Percentiles rank a stretch among this genome's conserved stretches.
phyloP scores from a whole-genome alignment of 192 early-diverging fungal species.

The Entophlyctis luteolus region DNA sequence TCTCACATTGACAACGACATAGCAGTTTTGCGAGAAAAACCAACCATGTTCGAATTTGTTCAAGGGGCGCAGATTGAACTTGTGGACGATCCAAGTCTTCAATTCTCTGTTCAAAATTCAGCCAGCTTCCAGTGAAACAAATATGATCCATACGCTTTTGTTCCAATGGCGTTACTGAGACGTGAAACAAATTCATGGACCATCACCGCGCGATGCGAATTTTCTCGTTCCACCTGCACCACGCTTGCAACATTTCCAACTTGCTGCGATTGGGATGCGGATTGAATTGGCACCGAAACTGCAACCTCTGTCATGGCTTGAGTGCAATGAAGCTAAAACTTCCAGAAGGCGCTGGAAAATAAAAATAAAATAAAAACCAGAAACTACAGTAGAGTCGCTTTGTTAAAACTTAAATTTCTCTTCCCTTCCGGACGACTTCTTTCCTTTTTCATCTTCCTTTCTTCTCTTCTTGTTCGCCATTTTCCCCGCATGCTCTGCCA shows the following conservation, averaged over 20 bases:
- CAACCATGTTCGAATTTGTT: conserved; percentile 3
- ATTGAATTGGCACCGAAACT: too few species aligned
- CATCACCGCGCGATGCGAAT: too few species aligned
- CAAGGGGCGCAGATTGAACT: not conserved
- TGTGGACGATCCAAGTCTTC: conserved; percentile 3
- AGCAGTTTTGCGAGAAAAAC: conserved; percentile 5
- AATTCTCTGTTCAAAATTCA: not conserved
- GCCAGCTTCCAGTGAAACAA: not conserved
- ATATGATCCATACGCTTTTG: not conserved
- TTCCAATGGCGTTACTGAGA: not conserved
- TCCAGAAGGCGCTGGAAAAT: too few species aligned
- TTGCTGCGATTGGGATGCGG: too few species aligned
- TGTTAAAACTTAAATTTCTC: conserved; percentile 49
- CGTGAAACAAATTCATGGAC: not conserved
- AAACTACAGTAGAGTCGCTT: not conserved
- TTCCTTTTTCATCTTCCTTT: conserved; percentile 50
- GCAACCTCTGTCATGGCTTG: too few species aligned
- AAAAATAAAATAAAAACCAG: too few species aligned
- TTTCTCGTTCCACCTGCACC: too few species aligned
- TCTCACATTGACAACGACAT: conserved; percentile 8
- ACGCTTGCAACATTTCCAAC: too few species aligned
- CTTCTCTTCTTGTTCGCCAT: conserved; percentile 71
- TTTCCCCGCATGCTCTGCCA: conserved; percentile 74
- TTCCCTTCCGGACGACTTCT: conserved; percentile 39
- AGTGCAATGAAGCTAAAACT: too few species aligned